Percentiles rank a stretch among this genome's conserved stretches.
Conservation (phyloP, 495 filamentous ascomycete species). For the Penicillium goetzii region DNA sequence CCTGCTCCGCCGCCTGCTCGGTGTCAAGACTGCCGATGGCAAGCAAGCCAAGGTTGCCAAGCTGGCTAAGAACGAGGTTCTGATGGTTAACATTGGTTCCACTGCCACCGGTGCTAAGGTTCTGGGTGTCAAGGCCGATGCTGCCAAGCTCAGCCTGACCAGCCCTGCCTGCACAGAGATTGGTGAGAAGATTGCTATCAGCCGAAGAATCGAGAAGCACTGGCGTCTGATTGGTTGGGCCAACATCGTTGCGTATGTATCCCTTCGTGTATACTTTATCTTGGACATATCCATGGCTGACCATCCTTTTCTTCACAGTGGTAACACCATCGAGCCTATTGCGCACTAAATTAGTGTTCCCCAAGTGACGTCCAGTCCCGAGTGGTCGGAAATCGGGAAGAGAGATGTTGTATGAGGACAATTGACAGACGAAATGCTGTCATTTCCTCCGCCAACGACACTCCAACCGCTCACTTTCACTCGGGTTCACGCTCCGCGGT, state of each 20-base stretch:
- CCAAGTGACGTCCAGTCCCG: constrained; percentile 26
- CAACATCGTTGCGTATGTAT: constrained; percentile 76
- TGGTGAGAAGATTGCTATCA: constrained; percentile 96
- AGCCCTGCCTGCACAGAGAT: constrained; percentile 90
- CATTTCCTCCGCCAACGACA: constrained; percentile 12
- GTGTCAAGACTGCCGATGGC: constrained; percentile 96
- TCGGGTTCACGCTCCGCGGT: constrained; percentile 30
- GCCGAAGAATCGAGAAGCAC: constrained; percentile 96
- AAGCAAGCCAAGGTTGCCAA: constrained; percentile 99
- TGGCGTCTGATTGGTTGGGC: constrained; percentile 99
- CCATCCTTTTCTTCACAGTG: constrained; percentile 40
- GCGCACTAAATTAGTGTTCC: constrained; percentile 43
- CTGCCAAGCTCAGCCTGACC: constrained; percentile 85
- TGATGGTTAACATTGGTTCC: constrained; percentile 98
- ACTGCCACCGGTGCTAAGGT: constrained; percentile 97
- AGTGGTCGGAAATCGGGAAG: constrained; percentile 15
- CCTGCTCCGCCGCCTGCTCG: constrained; percentile 86
- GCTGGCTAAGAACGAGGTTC: constrained; percentile 94
- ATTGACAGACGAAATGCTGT: constrained; percentile 9
- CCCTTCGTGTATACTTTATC: not conserved
- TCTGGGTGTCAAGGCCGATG: constrained; percentile 93
- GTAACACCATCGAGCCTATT: constrained; percentile 58
- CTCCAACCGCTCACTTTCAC: constrained; percentile 18
- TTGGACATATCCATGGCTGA: constrained; percentile 3
- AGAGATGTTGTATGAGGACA: constrained; percentile 16